phyloP scores from a whole-genome alignment of 352 stramenopile genomes.

The Elongisporangium prolatum region DNA sequence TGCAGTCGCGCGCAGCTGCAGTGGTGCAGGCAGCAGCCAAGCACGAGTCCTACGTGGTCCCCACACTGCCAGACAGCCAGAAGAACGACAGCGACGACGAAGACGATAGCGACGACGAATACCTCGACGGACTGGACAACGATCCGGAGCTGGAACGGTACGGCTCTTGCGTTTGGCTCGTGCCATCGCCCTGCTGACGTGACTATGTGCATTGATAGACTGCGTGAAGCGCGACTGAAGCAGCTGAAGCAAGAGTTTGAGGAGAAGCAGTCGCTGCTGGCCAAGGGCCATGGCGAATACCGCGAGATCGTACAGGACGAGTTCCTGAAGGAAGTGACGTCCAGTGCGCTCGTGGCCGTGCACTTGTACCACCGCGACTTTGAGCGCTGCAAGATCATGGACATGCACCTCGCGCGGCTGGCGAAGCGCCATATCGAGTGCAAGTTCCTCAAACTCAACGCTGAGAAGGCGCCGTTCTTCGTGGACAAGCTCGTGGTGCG shows the following conservation, averaged over 20 bases:
- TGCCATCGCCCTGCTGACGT: too few species aligned
- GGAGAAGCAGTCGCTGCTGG: slow-evolving; percentile 52
- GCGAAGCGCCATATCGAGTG: slow-evolving; percentile 79
- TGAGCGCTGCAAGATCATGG: slow-evolving; percentile 97
- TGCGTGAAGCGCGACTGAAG: slow-evolving; percentile 78
- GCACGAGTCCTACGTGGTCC: slow-evolving; percentile 19
- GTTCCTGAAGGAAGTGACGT: slow-evolving; percentile 93
- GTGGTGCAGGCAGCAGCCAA: slow-evolving; percentile 22
- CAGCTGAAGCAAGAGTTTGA: slow-evolving; percentile 61
- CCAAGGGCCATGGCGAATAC: slow-evolving; percentile 78
- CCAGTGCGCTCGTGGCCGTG: slow-evolving; percentile 76
- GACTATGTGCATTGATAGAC: slow-evolving; percentile 16
- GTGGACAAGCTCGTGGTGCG: slow-evolving; percentile 91
- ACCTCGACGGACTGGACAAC: slow-evolving; percentile 67
- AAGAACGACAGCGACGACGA: slow-evolving; percentile 25
- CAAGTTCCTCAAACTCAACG: slow-evolving; percentile 95
- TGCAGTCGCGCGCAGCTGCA: slow-evolving; percentile 14
- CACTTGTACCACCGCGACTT: slow-evolving; percentile 98
- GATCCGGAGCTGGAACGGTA: slow-evolving; percentile 75
- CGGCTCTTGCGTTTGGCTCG: neutral
- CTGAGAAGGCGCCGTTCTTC: slow-evolving; percentile 94
- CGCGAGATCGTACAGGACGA: slow-evolving; percentile 94
- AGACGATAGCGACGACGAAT: slow-evolving; percentile 53
- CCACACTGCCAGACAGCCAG: slow-evolving; percentile 15
- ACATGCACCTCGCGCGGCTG: slow-evolving; percentile 81